phyloP scores from a whole-genome alignment of 176 grass and related monocot genomes.

The Poa annua region DNA sequence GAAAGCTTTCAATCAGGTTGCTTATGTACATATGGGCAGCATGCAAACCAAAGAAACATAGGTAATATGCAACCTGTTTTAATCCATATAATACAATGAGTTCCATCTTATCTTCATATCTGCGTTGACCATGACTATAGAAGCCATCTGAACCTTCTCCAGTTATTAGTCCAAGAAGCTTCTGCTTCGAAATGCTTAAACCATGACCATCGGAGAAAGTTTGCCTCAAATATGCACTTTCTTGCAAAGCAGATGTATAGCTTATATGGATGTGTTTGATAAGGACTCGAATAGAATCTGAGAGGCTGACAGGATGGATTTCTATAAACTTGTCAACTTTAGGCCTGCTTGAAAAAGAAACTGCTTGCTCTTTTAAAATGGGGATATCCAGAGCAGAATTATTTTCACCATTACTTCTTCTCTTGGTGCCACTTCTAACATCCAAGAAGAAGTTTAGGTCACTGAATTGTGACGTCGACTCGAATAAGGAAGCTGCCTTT shows the following conservation, averaged over 20 bases:
- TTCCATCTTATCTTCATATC: slow-evolving; percentile 51
- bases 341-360: slow-evolving; percentile 31
- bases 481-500: slow-evolving; percentile 57
- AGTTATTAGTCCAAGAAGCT: slow-evolving; percentile 63
- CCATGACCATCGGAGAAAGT: slow-evolving; percentile 44
- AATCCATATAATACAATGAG: slow-evolving; percentile 64
- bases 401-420: slow-evolving; percentile 33
- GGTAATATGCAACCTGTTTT: slow-evolving; percentile 73
- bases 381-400: slow-evolving; percentile 32
- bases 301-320: slow-evolving; percentile 60
- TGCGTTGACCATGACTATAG: slow-evolving; percentile 38
- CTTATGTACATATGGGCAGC: slow-evolving; percentile 64
- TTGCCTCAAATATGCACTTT: slow-evolving; percentile 51
- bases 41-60: slow-evolving; percentile 82
- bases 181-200: slow-evolving; percentile 65
- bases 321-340: slow-evolving; percentile 50
- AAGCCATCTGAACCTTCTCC: slow-evolving; percentile 43
- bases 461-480: slow-evolving; percentile 57
- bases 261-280: slow-evolving; percentile 49
- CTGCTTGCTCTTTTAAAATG: slow-evolving; percentile 48
- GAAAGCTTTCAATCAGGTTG: slow-evolving; percentile 57
- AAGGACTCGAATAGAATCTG: slow-evolving; percentile 58
- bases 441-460: slow-evolving; percentile 78
- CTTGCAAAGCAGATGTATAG: slow-evolving; percentile 59
- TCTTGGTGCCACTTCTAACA: slow-evolving; percentile 53